These are phyloP conservation scores for Spathaspora sp. DNA, from an alignment of 805 yeast species.

Conservation along the genomic window DNA sequence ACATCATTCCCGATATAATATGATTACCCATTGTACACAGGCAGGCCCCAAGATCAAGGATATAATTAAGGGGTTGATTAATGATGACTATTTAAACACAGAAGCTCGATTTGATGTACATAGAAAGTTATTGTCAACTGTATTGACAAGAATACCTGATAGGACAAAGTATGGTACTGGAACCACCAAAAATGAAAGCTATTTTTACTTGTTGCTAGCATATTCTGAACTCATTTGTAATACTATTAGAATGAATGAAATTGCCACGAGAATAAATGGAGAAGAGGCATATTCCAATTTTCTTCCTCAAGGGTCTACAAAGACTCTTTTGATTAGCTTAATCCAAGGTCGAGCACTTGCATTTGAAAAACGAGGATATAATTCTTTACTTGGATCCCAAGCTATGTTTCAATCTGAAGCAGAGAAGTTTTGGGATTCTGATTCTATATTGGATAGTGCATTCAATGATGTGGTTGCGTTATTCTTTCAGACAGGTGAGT, in stretches of 20 bases:
- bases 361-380: slow-evolving; percentile 9
- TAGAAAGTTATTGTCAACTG: not conserved
- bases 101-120: not conserved
- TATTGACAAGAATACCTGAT: not conserved
- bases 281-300: slow-evolving; percentile 18
- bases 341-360: slow-evolving; percentile 37
- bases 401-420: slow-evolving; percentile 12
- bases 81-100: slow-evolving; percentile 10
- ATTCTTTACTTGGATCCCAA: slow-evolving; percentile 7
- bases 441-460: slow-evolving; percentile 23
- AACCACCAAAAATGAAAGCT: slow-evolving; percentile 11
- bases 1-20: slow-evolving; percentile 15
- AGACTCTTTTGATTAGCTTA: slow-evolving; percentile 36
- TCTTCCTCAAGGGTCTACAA: slow-evolving; percentile 19
- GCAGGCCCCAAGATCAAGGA: slow-evolving; percentile 24
- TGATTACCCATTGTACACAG: slow-evolving; percentile 16
- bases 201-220: slow-evolving; percentile 15
- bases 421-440: slow-evolving; percentile 23
- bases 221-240: slow-evolving; percentile 36
- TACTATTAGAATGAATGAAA: slow-evolving; percentile 57
- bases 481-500: slow-evolving; percentile 44
- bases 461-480: slow-evolving; percentile 37
- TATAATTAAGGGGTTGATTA: slow-evolving; percentile 22
- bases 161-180: not conserved
- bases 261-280: slow-evolving; percentile 51